Percentiles rank a stretch among this genome's conserved stretches.
These are phyloP conservation scores for Pilatotrama ljubarskyi DNA, from an alignment of 768 basidiomycete genomes.

Conservation along the genomic window DNA sequence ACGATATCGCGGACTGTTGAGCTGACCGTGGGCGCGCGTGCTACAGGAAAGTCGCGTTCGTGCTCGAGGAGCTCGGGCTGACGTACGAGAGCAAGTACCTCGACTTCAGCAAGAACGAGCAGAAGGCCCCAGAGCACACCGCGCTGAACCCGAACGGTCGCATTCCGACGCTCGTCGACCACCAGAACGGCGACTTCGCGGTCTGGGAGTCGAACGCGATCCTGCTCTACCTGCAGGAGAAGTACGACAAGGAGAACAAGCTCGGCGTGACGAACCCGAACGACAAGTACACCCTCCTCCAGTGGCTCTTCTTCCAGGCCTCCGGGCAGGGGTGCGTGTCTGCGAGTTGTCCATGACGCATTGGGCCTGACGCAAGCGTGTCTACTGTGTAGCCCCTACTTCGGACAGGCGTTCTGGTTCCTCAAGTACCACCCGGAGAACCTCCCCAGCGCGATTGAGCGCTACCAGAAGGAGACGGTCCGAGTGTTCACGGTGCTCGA, in stretches of 20 bases:
- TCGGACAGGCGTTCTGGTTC: constrained; percentile 32
- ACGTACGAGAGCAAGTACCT: constrained; percentile 31
- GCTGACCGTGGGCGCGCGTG: not conserved
- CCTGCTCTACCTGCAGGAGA: constrained; percentile 43
- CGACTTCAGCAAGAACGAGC: constrained; percentile 29
- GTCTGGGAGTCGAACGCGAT: constrained; percentile 44
- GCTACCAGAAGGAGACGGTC: constrained; percentile 32
- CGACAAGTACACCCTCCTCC: constrained; percentile 28
- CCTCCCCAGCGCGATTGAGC: constrained; percentile 30
- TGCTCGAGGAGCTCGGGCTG: constrained; percentile 30
- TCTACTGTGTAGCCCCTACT: constrained; percentile 24
- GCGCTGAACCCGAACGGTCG: constrained; percentile 37
- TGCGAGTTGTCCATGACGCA: no score
- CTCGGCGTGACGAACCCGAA: constrained; percentile 18
- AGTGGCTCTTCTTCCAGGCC: constrained; percentile 47
- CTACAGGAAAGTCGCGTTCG: constrained; percentile 29
- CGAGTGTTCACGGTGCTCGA: constrained; percentile 32
- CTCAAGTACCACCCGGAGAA: constrained; percentile 29
- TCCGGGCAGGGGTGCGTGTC: constrained; percentile 29
- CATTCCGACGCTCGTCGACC: constrained; percentile 39
- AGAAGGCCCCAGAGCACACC: constrained; percentile 26
- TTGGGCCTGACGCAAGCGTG: not conserved
- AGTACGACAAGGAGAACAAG: constrained; percentile 45
- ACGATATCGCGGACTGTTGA: no score
- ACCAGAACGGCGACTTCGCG: constrained; percentile 33